These are phyloP conservation scores for Westerdykella sp. DNA, from an alignment of 2,329 filamentous ascomycete species.

Conservation along the genomic window DNA sequence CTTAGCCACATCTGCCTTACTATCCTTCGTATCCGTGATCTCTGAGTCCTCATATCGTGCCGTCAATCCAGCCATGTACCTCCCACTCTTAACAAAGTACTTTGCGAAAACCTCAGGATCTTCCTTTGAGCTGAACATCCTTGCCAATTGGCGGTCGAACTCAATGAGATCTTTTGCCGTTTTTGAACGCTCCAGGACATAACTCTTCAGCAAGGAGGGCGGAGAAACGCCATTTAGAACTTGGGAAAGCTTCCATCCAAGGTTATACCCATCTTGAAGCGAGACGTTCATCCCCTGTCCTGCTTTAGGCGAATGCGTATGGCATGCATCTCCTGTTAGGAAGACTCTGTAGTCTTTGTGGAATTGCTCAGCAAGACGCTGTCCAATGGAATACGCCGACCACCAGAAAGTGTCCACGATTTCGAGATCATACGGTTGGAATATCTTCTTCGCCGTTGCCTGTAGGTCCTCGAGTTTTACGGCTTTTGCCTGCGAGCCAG, in stretches of 20 bases:
- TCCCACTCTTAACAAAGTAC: slow-evolving; percentile 52
- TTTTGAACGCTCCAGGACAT: slow-evolving; percentile 53
- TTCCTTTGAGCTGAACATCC: slow-evolving; percentile 47
- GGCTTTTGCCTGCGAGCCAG: slow-evolving; percentile 44
- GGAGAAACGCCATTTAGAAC: slow-evolving; percentile 46
- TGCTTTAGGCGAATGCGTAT: slow-evolving; percentile 65
- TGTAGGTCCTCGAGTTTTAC: slow-evolving; percentile 52
- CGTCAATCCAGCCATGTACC: slow-evolving; percentile 56
- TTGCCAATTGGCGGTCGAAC: slow-evolving; percentile 52
- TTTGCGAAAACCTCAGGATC: slow-evolving; percentile 48
- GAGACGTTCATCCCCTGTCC: slow-evolving; percentile 60
- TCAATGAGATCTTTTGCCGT: slow-evolving; percentile 50
- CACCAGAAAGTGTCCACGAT: slow-evolving; percentile 61
- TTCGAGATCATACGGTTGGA: slow-evolving; percentile 51
- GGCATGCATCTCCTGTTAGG: slow-evolving; percentile 62
- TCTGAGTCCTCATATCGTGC: slow-evolving; percentile 49
- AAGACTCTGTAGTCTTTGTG: slow-evolving; percentile 61
- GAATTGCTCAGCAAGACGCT: slow-evolving; percentile 65
- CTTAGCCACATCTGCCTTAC: slow-evolving; percentile 33
- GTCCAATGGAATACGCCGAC: slow-evolving; percentile 64
- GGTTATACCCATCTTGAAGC: slow-evolving; percentile 55
- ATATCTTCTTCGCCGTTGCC: slow-evolving; percentile 46
- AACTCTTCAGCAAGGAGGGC: slow-evolving; percentile 52
- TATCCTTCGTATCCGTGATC: slow-evolving; percentile 38
- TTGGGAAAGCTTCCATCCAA: slow-evolving; percentile 52